Conservation (phyloP, 345 rosid species). For the Ricinus communis region DNA sequence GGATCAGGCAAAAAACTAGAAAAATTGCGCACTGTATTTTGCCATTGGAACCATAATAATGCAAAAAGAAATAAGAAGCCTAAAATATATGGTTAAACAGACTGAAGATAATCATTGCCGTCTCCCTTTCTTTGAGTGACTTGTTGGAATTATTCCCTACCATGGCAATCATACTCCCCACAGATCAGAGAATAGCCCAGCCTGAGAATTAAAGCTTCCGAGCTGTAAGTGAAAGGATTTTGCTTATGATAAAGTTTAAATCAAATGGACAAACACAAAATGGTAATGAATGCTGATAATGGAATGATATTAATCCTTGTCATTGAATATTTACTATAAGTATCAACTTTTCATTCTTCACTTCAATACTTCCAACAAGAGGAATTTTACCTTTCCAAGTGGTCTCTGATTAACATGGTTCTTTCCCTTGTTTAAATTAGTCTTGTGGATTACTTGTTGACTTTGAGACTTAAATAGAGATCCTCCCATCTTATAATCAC, state of each 20-base stretch:
- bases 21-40: too few species aligned
- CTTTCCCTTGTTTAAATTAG: not conserved
- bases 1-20: too few species aligned
- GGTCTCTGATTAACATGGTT: not conserved
- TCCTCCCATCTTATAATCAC: not conserved
- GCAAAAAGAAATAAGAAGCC: not conserved
- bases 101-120: slow-evolving; percentile 16
- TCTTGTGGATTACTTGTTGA: not conserved
- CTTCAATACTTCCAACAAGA: not conserved
- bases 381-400: not conserved
- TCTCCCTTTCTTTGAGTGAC: not conserved
- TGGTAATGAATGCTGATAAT: not conserved
- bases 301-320: not conserved
- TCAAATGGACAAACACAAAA: not conserved
- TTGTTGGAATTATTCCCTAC: slow-evolving; percentile 10
- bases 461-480: too few species aligned
- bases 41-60: not conserved
- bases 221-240: not conserved
- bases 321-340: not conserved
- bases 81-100: not conserved
- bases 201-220: not conserved
- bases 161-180: slow-evolving; percentile 4
- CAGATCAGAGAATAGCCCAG: not conserved
- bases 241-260: not conserved
- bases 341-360: not conserved